Evolutionary conservation across 2,329 filamentous ascomycete genomes (phyloP), one percentile per base, ranked within the genome.

Genomic region (Fusarium duplospermum): DNA sequence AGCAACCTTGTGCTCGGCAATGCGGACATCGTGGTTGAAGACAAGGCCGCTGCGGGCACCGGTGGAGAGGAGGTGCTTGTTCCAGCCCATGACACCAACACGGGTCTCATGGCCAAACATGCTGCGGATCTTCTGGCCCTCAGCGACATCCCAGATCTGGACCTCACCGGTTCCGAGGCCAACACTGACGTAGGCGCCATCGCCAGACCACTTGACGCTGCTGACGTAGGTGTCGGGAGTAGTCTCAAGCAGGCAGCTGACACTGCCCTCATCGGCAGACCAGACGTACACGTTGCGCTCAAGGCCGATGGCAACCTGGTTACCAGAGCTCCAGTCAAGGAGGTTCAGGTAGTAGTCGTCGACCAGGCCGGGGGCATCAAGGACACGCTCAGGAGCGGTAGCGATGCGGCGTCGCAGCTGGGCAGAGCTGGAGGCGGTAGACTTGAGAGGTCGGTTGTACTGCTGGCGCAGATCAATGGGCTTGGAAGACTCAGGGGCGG

Each of bases 331-430:
- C 96, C 96, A 99, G 87, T 99, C 96, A 29, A 99, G 91, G 42
- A 99, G 89, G 87, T 99, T 99, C 78, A 99, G 93, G 84, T 99
- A 99, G 89, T 98, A 99, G 86, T 99, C 96, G 80, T 99, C 96
- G 71, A 98, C 93, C 62, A 99, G 91, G 65, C 96, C 96, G 7
- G 96, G 96, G 6, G 96, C 96, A 84, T 99, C 96, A 29, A 99
- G 90, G 16, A 99, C 96, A 74, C 96, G 94, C 85, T 99, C 96
- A 13, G 96, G 96, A 14, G 96, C 95, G 9, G 96, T 98, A 62
- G 96, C 93, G 69, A 99, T 94, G 78, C 96, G 94, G 73, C 96
- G 93, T 75, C 95, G 92, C 84, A 95, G 95, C 83, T 98, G 95
- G 35, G 95, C 94, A 58, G 94, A 92, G 79, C 89, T 88, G 27